Evolutionary conservation across 1,284 basidiomycete genomes (phyloP), one percentile per base, ranked within the genome.

Genomic region (Inonotus hispidus): DNA sequence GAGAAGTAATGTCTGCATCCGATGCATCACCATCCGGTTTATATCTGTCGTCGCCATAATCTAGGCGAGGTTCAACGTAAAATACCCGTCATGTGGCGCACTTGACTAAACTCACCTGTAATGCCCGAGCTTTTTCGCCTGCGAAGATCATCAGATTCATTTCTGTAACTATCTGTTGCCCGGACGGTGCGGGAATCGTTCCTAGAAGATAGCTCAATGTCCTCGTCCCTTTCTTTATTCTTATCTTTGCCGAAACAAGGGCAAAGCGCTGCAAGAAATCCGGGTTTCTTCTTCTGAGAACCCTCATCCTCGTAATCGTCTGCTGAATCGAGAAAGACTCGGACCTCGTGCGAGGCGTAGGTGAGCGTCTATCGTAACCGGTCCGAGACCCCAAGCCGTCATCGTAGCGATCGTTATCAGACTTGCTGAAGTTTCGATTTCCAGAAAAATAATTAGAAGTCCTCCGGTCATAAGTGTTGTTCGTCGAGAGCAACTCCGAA

Each of bases 221-320:
- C 53, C 10, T 39, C 53, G 14, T 55, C 53, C 16, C 21, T 23
- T 16, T 39, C 23, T 35, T 23, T 29, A 27, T 35, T n/a, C 50
- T 46, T 57, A 7, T 45, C 27, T 46, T 43, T 43, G 35, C 46
- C 35, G 27, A 59, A 19, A 39, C 57, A 59, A 41, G 57, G 57
- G 35, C 41, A 52, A 16, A 16, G 19, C 14, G 57, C 29, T 3
- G 53, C 53, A 16, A 55, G 29, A 35, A 45, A 25, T 39, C 35
- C 23, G 7, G 13, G 19, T 45, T 55, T 11, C 19, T 43, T 37
- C 21, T 23, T 41, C 23, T 41, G 53, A 6, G 53, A 55, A 11
- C 13, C 11, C 16, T 39, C 25, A 14, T 41, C 29, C 35, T 45
- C 41, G 6, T 55, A 27, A 11, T 23, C 25, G 21, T 2, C 2